Base-by-base conservation (phyloP, 1,139 yeast genomes). In the Hemisphaericaspora subhashii region DNA sequence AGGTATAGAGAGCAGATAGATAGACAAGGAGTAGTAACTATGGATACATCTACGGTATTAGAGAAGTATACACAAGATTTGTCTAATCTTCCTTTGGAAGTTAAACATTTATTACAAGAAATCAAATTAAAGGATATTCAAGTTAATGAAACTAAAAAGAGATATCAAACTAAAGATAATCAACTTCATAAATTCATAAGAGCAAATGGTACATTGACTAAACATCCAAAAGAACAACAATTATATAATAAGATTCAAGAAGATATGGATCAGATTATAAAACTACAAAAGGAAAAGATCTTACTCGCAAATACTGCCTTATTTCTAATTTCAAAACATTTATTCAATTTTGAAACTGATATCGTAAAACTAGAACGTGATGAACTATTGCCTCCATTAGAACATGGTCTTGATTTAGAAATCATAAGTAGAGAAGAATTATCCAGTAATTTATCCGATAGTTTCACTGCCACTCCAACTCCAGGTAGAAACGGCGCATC, bases 51-150 rank as follows among this genome's bases (percentile, higher is more conserved):
- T 4, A 60, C 75, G 0, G 76, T 72, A n/a, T 60, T 72, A 20
- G 77, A 71, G 43, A 70, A 72, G 51, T 71, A 71, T 47, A 70
- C 76, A 3, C 76, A 70, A 53, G 77, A 71, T 49, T 58, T 92
- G 39, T 80, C 92, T 20, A 92, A 90, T 55, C 72, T 92, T 31
- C 97, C 97, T n/a, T 80, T 88, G 9, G 98, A 92, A 60, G 77
- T 92, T 36, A 83, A 83, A 40, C 88, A 86, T 54, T 66, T 88
- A 31, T 66, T 92, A 39, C 88, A 86, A 39, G 98, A 92, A 59
- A 73, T 92, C 37, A 77, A 83, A 38, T 77, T 72, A 39, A 79
- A 83, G 46, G 98, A 92, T 55, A 52, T 68, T 29, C 81, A 78
- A 52, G 68, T 83, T 23, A 77, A 77, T 54, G 95, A 87, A 40